A percentile compares a stretch with the other conserved stretches of the same genome.
Evolutionary conservation across 768 basidiomycete species (phyloP).

Genomic region (Leucogyrophana mollusca): DNA sequence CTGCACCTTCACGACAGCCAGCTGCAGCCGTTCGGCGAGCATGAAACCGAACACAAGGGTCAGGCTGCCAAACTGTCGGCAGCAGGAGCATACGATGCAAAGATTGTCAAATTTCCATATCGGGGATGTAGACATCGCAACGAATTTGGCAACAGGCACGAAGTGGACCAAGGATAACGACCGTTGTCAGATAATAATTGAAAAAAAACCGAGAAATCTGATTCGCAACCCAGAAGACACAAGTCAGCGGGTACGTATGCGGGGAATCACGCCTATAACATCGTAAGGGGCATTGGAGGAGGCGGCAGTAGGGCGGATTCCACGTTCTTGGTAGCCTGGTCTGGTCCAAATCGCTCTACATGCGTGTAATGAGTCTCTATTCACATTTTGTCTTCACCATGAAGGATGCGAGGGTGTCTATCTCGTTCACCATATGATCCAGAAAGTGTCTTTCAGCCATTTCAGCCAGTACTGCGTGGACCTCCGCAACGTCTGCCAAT

Average conservation of each 20-base stretch:
- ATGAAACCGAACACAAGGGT: background rate
- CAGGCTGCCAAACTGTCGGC: background rate
- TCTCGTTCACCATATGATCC: slow-evolving; percentile 62
- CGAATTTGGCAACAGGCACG: background rate
- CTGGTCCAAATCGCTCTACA: too few relatives aligned
- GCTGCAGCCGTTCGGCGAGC: background rate
- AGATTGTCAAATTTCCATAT: slow-evolving; percentile 10
- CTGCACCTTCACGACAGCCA: slow-evolving; percentile 5
- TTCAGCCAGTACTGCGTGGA: slow-evolving; percentile 63
- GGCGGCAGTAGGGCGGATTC: too few relatives aligned
- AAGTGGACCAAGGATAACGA: background rate
- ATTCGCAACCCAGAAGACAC: background rate
- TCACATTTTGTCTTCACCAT: slow-evolving; percentile 72
- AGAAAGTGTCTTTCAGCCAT: slow-evolving; percentile 76
- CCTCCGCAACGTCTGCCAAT: slow-evolving; percentile 65
- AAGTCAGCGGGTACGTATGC: too few relatives aligned
- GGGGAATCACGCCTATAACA: too few relatives aligned
- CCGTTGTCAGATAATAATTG: background rate
- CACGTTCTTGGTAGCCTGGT: too few relatives aligned
- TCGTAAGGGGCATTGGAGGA: too few relatives aligned
- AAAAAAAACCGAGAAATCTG: too few relatives aligned
- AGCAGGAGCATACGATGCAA: background rate
- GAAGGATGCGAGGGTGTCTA: slow-evolving; percentile 79
- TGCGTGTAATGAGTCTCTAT: too few relatives aligned
- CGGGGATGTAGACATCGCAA: slow-evolving; percentile 3